Evolutionary conservation across 805 yeast species (phyloP).

Genomic region (Candida stauntonica): DNA sequence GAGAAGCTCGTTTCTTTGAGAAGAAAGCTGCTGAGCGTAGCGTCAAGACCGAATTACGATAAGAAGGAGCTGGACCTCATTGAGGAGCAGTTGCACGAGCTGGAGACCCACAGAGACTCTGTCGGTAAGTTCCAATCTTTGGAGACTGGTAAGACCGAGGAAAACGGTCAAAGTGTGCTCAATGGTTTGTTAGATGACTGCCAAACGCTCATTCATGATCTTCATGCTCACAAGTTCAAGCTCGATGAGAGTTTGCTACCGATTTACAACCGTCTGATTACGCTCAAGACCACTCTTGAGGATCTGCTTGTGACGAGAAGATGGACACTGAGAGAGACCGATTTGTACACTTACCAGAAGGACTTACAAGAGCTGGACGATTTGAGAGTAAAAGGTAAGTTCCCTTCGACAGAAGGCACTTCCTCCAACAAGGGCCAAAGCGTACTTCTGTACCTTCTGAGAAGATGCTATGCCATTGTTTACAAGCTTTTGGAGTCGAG

Average conservation of each 20-base stretch:
- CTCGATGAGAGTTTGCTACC: slow-evolving; percentile 50
- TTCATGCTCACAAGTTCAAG: slow-evolving; percentile 40
- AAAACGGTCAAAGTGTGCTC: slow-evolving; percentile 44
- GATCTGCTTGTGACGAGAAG: slow-evolving; percentile 86
- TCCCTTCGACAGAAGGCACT: slow-evolving; percentile 30
- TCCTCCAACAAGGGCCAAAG: slow-evolving; percentile 47
- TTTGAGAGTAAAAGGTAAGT: slow-evolving; percentile 58
- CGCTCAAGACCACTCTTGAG: slow-evolving; percentile 69
- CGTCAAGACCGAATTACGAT: slow-evolving; percentile 34
- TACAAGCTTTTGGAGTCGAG: slow-evolving; percentile 86
- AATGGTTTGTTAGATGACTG: slow-evolving; percentile 84
- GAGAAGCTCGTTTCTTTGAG: slow-evolving; percentile 60
- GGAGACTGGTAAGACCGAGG: slow-evolving; percentile 31
- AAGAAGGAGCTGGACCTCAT: slow-evolving; percentile 32
- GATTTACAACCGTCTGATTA: slow-evolving; percentile 58
- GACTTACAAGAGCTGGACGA: slow-evolving; percentile 71
- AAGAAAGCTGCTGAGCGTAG: slow-evolving; percentile 52
- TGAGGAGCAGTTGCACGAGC: slow-evolving; percentile 34
- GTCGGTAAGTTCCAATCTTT: slow-evolving; percentile 48
- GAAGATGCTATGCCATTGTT: slow-evolving; percentile 88
- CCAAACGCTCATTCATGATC: slow-evolving; percentile 66
- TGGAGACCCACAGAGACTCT: slow-evolving; percentile 49
- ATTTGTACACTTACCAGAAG: slow-evolving; percentile 78
- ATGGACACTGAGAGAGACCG: slow-evolving; percentile 97
- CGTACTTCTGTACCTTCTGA: slow-evolving; percentile 67